A percentile compares a stretch with the other conserved stretches of the same genome.
phyloP scores from a whole-genome alignment of 2,329 filamentous ascomycete species.

The Scedosporium dehoogii region DNA sequence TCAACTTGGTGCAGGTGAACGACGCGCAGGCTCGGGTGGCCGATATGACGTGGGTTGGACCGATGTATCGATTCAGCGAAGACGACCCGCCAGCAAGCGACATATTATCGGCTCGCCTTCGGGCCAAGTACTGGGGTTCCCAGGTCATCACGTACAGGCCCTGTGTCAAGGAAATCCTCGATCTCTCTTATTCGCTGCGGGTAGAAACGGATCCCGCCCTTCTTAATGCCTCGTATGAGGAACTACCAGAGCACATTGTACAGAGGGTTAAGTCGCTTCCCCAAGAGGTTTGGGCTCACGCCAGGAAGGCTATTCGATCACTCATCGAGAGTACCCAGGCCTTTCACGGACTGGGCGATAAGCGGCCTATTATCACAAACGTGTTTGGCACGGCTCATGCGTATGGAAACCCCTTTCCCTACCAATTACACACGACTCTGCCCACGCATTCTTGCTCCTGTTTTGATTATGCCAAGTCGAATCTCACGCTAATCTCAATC shows the following conservation, averaged over 20 bases:
- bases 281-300: conserved; percentile 40
- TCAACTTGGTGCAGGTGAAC: neutral
- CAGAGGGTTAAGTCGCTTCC: conserved; percentile 16
- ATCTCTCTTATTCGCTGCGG: conserved; percentile 29
- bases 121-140: conserved; percentile 92
- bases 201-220: conserved; percentile 25
- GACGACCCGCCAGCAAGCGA: conserved; percentile 61
- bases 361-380: conserved; percentile 81
- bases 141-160: conserved; percentile 82
- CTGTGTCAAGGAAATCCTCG: conserved; percentile 51
- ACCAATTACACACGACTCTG: conserved; percentile 2
- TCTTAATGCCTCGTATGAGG: conserved; percentile 12
- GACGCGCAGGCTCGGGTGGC: conserved; percentile 11
- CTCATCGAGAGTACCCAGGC: conserved; percentile 78
- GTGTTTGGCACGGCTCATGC: conserved; percentile 92
- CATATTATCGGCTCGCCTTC: conserved; percentile 72
- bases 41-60: conserved; percentile 35
- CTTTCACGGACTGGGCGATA: conserved; percentile 55
- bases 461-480: conserved; percentile 12
- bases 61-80: conserved; percentile 49
- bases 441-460: conserved; percentile 1
- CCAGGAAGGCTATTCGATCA: conserved; percentile 56
- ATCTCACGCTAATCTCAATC: neutral
- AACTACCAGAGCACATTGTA: neutral
- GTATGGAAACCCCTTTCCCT: conserved; percentile 43